Conservation (phyloP, 495 filamentous ascomycete genomes). For the Margaritispora aquatica region DNA sequence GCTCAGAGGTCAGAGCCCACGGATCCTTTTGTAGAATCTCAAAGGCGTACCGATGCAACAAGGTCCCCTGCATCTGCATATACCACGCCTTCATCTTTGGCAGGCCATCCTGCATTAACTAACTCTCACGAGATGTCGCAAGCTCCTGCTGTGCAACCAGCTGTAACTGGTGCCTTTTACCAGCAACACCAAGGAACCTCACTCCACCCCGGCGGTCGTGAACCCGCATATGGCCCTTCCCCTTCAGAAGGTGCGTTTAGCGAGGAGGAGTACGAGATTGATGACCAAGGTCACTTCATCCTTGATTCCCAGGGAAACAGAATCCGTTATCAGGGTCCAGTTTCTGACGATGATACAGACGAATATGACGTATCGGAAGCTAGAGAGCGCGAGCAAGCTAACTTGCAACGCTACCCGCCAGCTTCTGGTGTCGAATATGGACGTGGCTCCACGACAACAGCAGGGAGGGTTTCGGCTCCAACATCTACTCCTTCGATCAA, state of each 20-base stretch:
- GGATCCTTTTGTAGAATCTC: constrained; percentile 21
- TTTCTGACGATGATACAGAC: constrained; percentile 40
- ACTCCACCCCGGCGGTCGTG: constrained; percentile 17
- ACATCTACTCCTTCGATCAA: constrained; percentile 7
- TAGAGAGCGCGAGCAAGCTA: constrained; percentile 17
- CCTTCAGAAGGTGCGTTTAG: constrained; percentile 48
- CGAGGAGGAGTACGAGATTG: constrained; percentile 52
- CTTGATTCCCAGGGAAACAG: constrained; percentile 40
- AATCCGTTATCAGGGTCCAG: constrained; percentile 33
- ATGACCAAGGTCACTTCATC: constrained; percentile 40
- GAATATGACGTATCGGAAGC: constrained; percentile 38
- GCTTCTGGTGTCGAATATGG: constrained; percentile 16
- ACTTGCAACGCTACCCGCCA: constrained; percentile 13
- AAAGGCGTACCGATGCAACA: not conserved
- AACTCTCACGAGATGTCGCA: constrained; percentile 29
- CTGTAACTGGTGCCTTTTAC: constrained; percentile 23
- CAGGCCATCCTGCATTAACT: constrained; percentile 8
- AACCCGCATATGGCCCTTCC: constrained; percentile 16
- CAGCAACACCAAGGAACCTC: constrained; percentile 22
- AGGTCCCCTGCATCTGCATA: constrained; percentile 8
- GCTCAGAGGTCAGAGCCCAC: constrained; percentile 18
- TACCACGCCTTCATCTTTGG: constrained; percentile 3
- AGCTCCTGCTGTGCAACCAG: constrained; percentile 33
- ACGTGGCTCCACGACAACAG: constrained; percentile 7
- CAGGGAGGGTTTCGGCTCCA: not conserved